Evolutionary conservation across 2,329 filamentous ascomycete species (phyloP).

Genomic region (Tolypocladium cylindrosporum): DNA sequence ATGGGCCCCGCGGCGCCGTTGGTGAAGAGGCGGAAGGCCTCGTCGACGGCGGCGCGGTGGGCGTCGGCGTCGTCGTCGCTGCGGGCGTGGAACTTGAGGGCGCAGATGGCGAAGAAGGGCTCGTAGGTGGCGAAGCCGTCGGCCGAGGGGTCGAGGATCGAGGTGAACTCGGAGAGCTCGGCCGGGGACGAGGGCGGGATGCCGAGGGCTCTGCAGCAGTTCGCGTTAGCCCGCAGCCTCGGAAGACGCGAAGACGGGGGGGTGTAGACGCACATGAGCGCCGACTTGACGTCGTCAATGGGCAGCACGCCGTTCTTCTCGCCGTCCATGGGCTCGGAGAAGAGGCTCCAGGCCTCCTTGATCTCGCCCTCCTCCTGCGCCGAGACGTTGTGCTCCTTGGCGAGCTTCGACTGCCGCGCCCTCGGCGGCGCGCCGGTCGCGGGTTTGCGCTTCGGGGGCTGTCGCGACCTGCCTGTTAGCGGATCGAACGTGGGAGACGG

Average conservation of each 20-base stretch:
- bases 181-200: constrained; percentile 52
- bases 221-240: neutral
- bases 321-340: constrained; percentile 59
- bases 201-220: constrained; percentile 61
- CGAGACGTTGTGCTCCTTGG: constrained; percentile 81
- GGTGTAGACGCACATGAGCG: constrained; percentile 52
- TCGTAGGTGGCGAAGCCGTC: constrained; percentile 71
- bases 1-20: constrained; percentile 49
- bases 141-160: constrained; percentile 71
- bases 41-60: constrained; percentile 59
- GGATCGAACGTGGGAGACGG: neutral
- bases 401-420: constrained; percentile 70
- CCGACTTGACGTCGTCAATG: constrained; percentile 58
- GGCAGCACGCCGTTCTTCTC: constrained; percentile 65
- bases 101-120: constrained; percentile 79
- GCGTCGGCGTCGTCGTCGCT: constrained; percentile 42
- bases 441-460: constrained; percentile 46
- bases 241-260: neutral
- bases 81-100: constrained; percentile 66
- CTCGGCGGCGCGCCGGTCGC: constrained; percentile 19
- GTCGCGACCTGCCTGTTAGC: neutral
- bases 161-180: constrained; percentile 68
- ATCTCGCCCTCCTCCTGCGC: constrained; percentile 84
- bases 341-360: constrained; percentile 78
- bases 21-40: constrained; percentile 76